Percentiles rank a stretch among this genome's conserved stretches.
Conservation (phyloP, 176 grass and related monocot genomes). For the Phyllostachys edulis region DNA sequence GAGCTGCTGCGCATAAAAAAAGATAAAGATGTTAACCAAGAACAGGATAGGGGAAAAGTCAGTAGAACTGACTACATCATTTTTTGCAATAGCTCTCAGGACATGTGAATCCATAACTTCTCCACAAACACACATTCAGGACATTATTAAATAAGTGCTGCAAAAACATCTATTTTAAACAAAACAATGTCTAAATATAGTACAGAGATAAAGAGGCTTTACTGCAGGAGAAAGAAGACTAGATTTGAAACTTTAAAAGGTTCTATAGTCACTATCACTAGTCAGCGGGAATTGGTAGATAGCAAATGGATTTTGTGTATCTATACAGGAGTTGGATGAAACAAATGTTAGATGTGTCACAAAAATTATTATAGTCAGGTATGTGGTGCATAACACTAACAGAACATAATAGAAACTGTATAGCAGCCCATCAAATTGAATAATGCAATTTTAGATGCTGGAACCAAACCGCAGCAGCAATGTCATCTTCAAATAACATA, state of each 20-base stretch:
- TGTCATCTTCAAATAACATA: conserved; percentile 14
- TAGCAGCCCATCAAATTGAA: neutral
- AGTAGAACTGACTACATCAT: neutral
- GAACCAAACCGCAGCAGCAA: neutral
- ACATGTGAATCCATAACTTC: neutral
- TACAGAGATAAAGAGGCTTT: neutral
- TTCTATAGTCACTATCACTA: neutral
- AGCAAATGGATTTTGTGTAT: neutral
- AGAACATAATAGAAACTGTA: neutral
- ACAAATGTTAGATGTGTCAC: neutral
- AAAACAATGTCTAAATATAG: neutral
- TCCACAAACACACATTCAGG: neutral
- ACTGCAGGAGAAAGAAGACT: neutral
- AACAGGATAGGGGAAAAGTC: neutral
- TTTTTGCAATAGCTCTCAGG: neutral
- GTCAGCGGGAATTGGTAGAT: neutral
- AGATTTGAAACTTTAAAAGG: neutral
- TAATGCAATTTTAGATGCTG: neutral
- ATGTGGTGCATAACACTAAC: neutral
- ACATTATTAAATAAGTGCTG: neutral
- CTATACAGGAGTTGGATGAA: conserved; percentile 5
- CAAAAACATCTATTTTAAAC: neutral
- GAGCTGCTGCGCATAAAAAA: conserved; percentile 20
- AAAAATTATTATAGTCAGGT: neutral
- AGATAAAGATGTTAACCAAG: conserved; percentile 2